Conservation (phyloP, 805 yeast species). For the Myxozyma geophila region DNA sequence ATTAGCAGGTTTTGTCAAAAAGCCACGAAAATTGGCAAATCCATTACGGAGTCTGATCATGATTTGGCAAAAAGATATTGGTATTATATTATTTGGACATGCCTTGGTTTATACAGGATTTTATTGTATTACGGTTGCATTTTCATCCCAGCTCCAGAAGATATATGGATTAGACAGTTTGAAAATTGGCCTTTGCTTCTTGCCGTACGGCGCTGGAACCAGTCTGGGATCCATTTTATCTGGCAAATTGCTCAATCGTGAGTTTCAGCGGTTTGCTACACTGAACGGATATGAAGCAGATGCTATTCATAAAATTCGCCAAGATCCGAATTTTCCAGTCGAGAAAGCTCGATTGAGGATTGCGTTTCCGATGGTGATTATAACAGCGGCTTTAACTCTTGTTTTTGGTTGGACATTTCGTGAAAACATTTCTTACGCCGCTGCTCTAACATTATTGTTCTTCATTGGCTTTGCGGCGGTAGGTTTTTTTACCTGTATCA, state of each 20-base stretch:
- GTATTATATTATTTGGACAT: slow-evolving; percentile 57
- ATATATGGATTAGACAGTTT: slow-evolving; percentile 58
- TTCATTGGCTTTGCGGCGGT: slow-evolving; percentile 63
- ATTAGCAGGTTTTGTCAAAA: not conserved
- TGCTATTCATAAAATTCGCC: slow-evolving; percentile 16
- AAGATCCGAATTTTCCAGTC: slow-evolving; percentile 32
- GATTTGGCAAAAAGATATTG: slow-evolving; percentile 51
- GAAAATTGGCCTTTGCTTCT: slow-evolving; percentile 69
- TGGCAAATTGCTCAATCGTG: slow-evolving; percentile 55
- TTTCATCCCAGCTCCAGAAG: slow-evolving; percentile 58
- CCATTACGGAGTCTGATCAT: slow-evolving; percentile 47
- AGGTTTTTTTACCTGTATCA: slow-evolving; percentile 51
- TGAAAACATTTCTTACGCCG: slow-evolving; percentile 49
- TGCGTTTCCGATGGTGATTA: slow-evolving; percentile 15
- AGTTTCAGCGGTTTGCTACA: slow-evolving; percentile 13
- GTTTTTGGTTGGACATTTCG: slow-evolving; percentile 70
- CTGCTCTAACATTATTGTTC: slow-evolving; percentile 62
- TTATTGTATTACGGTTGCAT: slow-evolving; percentile 69
- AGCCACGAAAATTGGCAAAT: slow-evolving; percentile 13
- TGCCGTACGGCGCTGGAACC: slow-evolving; percentile 75
- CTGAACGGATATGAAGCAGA: slow-evolving; percentile 27
- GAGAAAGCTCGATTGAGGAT: slow-evolving; percentile 29
- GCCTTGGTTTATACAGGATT: slow-evolving; percentile 70
- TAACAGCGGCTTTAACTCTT: slow-evolving; percentile 46
- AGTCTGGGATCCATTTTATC: slow-evolving; percentile 61